Evolutionary conservation across 2,329 filamentous ascomycete genomes (phyloP).

Genomic region (Penicillium sp.): DNA sequence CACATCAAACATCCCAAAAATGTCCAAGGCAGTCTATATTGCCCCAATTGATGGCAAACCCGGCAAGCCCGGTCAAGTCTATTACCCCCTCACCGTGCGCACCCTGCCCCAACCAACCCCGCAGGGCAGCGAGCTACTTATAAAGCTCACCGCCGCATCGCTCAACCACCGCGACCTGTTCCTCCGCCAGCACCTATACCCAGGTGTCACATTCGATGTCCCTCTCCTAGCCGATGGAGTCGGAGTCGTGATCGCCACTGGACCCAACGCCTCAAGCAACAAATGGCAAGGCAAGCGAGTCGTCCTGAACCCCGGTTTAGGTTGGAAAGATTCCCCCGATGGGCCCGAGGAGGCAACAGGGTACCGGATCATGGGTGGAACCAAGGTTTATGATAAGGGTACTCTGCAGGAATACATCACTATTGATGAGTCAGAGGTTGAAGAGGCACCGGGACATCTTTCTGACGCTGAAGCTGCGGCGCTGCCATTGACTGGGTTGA

Average conservation of each 20-base stretch:
- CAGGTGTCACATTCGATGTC: slow-evolving; percentile 73
- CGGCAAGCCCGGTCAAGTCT: slow-evolving; percentile 80
- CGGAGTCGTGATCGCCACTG: slow-evolving; percentile 69
- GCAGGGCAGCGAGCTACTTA: slow-evolving; percentile 67
- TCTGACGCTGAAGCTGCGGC: slow-evolving; percentile 75
- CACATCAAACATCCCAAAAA: slow-evolving; percentile 19
- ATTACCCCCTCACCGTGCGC: slow-evolving; percentile 58
- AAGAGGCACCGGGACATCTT: slow-evolving; percentile 73
- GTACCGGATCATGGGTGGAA: slow-evolving; percentile 53
- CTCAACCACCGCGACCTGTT: slow-evolving; percentile 97
- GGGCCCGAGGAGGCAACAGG: slow-evolving; percentile 68
- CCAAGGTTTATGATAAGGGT: slow-evolving; percentile 64
- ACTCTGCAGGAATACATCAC: slow-evolving; percentile 73
- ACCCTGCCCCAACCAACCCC: slow-evolving; percentile 64
- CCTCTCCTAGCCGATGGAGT: slow-evolving; percentile 82
- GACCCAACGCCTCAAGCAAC: slow-evolving; percentile 52
- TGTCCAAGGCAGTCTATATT: slow-evolving; percentile 49
- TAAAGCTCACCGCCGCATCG: slow-evolving; percentile 75
- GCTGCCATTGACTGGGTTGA: slow-evolving; percentile 80
- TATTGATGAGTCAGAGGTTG: slow-evolving; percentile 71
- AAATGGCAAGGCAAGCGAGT: slow-evolving; percentile 68
- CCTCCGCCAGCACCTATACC: slow-evolving; percentile 89
- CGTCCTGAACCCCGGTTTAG: slow-evolving; percentile 73
- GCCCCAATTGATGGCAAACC: slow-evolving; percentile 61
- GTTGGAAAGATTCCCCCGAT: slow-evolving; percentile 71